Base-by-base conservation (phyloP, 1,284 basidiomycete species). In the Thelephora terrestris region DNA sequence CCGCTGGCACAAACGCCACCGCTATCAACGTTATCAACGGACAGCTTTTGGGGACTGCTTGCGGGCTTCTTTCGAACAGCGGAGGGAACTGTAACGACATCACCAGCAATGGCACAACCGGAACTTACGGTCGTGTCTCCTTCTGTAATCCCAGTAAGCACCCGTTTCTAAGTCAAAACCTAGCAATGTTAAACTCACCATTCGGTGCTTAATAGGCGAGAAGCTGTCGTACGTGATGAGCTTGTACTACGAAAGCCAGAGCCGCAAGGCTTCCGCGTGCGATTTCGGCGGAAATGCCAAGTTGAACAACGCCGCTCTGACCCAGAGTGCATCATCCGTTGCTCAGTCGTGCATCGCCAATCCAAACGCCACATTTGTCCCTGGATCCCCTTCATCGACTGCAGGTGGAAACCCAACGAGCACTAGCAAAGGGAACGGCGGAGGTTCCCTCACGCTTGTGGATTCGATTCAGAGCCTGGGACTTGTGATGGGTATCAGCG, bases 191-290 rank as follows among this genome's bases (percentile, higher is more conserved):
- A 49, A 29, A 52, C 38, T 27, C 40, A 46, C 6, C 24, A 27
- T 53, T 56, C 48, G 62, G 52, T 27, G 53, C 17, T 53, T 32
- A 5, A 21, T 61, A 79, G 85, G 75, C 32, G 74, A 83, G 64
- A 85, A 90, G 70, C 69, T 91, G 43, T 89, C 86, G 34, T 95
- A 81, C 64, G 81, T 84, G 49, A 88, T 95, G 78, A 85, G 77
- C 59, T 70, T 81, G 52, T 92, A 78, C 66, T 94, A 85, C 62
- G 79, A 88, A 61, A 61, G 70, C 37, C 78, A 76, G 49, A 75
- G 75, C 61, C 74, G 76, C 54, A 69, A 80, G 48, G 61, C 67
- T 9, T 67, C 76, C 46, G 73, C 85, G 6, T 91, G 87, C 66
- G 73, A 71, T 69, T 95, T 94, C 64, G 64, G 64, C 45, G 91